Evolutionary conservation across 768 basidiomycete species (phyloP).

Genomic region (Mrakia hoshinonis): DNA sequence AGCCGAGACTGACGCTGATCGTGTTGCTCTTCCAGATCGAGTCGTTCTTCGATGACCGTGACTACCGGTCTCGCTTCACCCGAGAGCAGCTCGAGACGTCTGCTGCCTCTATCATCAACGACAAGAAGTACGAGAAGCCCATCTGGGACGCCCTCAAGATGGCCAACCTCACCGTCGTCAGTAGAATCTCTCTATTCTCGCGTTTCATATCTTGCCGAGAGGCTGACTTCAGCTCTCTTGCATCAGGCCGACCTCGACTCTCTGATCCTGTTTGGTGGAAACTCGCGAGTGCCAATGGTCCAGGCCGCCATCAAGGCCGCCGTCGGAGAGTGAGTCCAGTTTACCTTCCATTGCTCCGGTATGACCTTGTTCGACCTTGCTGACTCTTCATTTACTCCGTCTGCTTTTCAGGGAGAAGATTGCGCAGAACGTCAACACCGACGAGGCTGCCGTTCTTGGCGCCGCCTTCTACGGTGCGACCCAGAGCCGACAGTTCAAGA

Average conservation of each 20-base stretch:
- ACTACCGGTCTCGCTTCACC: conserved; percentile 71
- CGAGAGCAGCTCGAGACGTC: conserved; percentile 68
- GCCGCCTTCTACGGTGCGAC: conserved; percentile 87
- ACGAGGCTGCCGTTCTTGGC: conserved; percentile 85
- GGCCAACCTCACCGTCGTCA: conserved; percentile 60
- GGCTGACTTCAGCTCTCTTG: conserved; percentile 8
- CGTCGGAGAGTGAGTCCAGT: conserved; percentile 61
- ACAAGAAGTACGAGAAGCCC: conserved; percentile 56
- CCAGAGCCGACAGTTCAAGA: conserved; percentile 82
- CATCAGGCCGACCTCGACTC: conserved; percentile 73
- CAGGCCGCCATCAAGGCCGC: conserved; percentile 67
- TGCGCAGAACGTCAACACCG: conserved; percentile 89
- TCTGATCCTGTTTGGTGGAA: conserved; percentile 87
- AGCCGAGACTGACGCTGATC: too few species aligned
- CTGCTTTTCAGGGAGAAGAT: conserved; percentile 56
- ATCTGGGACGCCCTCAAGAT: conserved; percentile 62
- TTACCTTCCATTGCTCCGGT: neutral
- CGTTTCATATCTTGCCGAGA: neutral
- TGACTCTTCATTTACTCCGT: neutral
- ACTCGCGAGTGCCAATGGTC: conserved; percentile 82
- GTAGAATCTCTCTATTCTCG: conserved; percentile 32
- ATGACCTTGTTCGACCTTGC: neutral
- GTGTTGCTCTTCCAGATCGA: conserved; percentile 54
- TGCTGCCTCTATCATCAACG: conserved; percentile 53
- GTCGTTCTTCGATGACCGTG: conserved; percentile 78